These are phyloP conservation scores for Scheffersomyces quercinus DNA, from an alignment of 1,139 yeast genomes.

Conservation along the genomic window DNA sequence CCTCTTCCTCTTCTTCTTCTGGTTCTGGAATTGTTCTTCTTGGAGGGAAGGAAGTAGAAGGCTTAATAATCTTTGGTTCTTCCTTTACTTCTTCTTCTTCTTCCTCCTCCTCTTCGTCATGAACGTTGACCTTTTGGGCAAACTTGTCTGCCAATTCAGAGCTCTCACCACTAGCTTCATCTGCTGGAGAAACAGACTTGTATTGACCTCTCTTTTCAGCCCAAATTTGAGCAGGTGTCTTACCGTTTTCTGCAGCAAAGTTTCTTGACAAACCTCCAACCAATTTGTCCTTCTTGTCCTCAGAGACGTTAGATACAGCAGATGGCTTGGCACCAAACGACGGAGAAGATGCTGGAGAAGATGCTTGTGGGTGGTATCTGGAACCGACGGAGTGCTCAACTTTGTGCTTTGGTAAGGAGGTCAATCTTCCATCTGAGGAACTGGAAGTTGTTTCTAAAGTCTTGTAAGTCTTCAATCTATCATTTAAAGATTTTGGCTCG, in stretches of 20 bases:
- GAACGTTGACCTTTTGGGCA: slow-evolving; percentile 6
- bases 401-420: slow-evolving; percentile 69
- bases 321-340: slow-evolving; percentile 23
- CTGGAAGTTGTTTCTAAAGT: slow-evolving; percentile 14
- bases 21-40: slow-evolving; percentile 17
- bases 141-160: slow-evolving; percentile 7
- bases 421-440: slow-evolving; percentile 47
- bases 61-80: slow-evolving; percentile 26
- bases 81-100: slow-evolving; percentile 20
- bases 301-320: slow-evolving; percentile 10
- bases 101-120: slow-evolving; percentile 7
- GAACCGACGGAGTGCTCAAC: slow-evolving; percentile 52
- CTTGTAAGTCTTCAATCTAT: slow-evolving; percentile 40
- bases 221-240: slow-evolving; percentile 95
- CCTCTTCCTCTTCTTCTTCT: slow-evolving; percentile 29
- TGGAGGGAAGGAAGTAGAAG: slow-evolving; percentile 18
- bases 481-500: slow-evolving; percentile 42
- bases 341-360: slow-evolving; percentile 61
- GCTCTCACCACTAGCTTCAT: slow-evolving; percentile 13
- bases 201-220: slow-evolving; percentile 83
- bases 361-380: slow-evolving; percentile 37
- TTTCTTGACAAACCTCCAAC: slow-evolving; percentile 68
- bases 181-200: slow-evolving; percentile 38
- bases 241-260: slow-evolving; percentile 73
- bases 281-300: slow-evolving; percentile 43